Percentiles rank a stretch among this genome's conserved stretches.
Evolutionary conservation across 2,329 filamentous ascomycete species (phyloP).

Genomic region (Cordyceps farinosa): DNA sequence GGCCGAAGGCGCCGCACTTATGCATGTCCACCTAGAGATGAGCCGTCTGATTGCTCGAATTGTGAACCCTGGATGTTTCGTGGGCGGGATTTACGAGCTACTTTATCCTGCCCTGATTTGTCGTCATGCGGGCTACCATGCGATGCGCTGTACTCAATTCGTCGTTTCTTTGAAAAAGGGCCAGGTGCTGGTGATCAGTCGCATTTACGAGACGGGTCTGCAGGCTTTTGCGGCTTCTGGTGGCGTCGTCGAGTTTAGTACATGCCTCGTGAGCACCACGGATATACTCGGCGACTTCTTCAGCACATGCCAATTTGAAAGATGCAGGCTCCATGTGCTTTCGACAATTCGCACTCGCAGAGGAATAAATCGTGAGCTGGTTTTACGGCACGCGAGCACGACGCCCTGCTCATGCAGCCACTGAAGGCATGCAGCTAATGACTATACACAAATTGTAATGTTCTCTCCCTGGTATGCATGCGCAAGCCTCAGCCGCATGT

Average conservation of each 20-base stretch:
- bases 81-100: not conserved
- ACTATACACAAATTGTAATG: not conserved
- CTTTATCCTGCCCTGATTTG: not conserved
- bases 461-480: not conserved
- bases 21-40: not conserved
- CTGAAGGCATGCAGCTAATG: not conserved
- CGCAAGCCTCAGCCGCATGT: not conserved
- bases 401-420: too few species aligned
- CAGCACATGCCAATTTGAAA: too few species aligned
- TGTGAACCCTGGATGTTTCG: not conserved
- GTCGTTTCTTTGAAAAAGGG: not conserved
- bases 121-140: not conserved
- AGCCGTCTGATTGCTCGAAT: not conserved
- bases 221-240: not conserved
- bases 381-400: not conserved
- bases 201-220: not conserved
- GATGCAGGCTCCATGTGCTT: too few species aligned
- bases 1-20: not conserved
- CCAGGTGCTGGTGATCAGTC: not conserved
- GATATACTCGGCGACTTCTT: too few species aligned
- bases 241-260: not conserved
- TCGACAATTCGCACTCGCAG: too few species aligned
- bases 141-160: not conserved
- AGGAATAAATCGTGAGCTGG: not conserved
- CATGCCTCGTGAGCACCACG: not conserved